phyloP scores from a whole-genome alignment of 129 eudicot species.

The Artemisia argyi region DNA sequence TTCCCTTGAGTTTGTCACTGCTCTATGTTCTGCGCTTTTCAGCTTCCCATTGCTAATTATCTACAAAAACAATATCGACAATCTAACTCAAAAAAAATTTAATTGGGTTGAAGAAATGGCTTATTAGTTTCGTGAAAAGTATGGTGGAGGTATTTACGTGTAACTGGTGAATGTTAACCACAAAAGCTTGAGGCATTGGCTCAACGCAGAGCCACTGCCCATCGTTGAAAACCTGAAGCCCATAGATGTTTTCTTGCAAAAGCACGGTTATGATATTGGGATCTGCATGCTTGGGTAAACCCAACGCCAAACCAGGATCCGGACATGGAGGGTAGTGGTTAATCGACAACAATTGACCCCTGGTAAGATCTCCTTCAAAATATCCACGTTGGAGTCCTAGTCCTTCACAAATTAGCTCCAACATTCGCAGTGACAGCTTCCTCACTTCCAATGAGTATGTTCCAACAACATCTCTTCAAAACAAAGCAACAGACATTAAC shows the following conservation, averaged over 20 bases:
- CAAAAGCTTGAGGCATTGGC: constrained; percentile 34
- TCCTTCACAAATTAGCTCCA: constrained; percentile 44
- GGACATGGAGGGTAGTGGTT: constrained; percentile 36
- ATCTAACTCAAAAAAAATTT: too few relatives aligned
- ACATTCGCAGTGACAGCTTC: constrained; percentile 23
- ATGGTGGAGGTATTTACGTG: constrained; percentile 7
- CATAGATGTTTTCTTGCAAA: constrained; percentile 25
- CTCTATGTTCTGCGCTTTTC: constrained; percentile 52
- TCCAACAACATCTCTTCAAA: constrained; percentile 26
- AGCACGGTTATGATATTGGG: constrained; percentile 31
- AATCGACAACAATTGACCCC: constrained; percentile 6
- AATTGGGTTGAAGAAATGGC: too few relatives aligned
- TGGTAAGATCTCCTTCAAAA: constrained; percentile 25
- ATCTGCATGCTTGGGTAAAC: constrained; percentile 32
- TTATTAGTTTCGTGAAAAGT: too few relatives aligned
- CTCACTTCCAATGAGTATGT: constrained; percentile 19
- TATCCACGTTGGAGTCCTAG: constrained; percentile 30
- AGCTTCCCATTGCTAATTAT: constrained; percentile 55
- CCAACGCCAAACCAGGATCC: constrained; percentile 36
- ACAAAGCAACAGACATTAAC: background rate
- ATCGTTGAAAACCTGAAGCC: constrained; percentile 34
- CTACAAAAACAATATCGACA: constrained; percentile 21
- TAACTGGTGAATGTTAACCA: constrained; percentile 22
- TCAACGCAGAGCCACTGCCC: constrained; percentile 39
- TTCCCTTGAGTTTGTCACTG: too few relatives aligned